These are phyloP conservation scores for Populus hybrid DNA, from an alignment of 441 rosid species.

Conservation along the genomic window DNA sequence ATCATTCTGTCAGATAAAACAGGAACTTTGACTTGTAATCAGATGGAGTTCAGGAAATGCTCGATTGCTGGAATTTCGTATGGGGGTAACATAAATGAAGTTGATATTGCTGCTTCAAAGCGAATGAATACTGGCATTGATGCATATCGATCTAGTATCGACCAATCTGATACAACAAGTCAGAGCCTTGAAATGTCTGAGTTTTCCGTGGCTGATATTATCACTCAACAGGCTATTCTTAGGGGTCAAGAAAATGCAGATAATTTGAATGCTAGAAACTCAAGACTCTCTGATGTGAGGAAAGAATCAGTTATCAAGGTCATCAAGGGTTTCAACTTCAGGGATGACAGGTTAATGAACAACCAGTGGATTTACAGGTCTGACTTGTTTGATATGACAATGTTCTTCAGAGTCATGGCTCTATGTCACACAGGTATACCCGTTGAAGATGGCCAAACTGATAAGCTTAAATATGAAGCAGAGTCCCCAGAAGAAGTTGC, in stretches of 20 bases:
- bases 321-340: conserved; percentile 72
- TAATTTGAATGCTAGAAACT: conserved; percentile 14
- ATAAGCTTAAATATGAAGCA: conserved; percentile 65
- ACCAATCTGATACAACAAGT: conserved; percentile 10
- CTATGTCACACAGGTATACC: conserved; percentile 82
- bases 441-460: conserved; percentile 42
- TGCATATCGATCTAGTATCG: conserved; percentile 22
- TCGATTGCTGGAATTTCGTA: conserved; percentile 72
- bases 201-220: conserved; percentile 13
- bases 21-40: conserved; percentile 86
- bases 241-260: conserved; percentile 23
- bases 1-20: conserved; percentile 79
- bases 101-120: conserved; percentile 66
- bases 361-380: conserved; percentile 51
- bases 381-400: conserved; percentile 36
- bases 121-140: conserved; percentile 48
- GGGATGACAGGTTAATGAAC: conserved; percentile 58
- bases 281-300: conserved; percentile 11
- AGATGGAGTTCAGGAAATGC: conserved; percentile 82
- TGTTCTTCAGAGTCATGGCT: conserved; percentile 72
- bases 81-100: conserved; percentile 55
- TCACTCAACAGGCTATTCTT: conserved; percentile 17
- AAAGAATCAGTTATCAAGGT: conserved; percentile 12
- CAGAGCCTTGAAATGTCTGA: conserved; percentile 27
- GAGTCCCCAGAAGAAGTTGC: conserved; percentile 90